Base-by-base conservation (phyloP, 106 monocot species). In the Platanthera zijinensis region DNA sequence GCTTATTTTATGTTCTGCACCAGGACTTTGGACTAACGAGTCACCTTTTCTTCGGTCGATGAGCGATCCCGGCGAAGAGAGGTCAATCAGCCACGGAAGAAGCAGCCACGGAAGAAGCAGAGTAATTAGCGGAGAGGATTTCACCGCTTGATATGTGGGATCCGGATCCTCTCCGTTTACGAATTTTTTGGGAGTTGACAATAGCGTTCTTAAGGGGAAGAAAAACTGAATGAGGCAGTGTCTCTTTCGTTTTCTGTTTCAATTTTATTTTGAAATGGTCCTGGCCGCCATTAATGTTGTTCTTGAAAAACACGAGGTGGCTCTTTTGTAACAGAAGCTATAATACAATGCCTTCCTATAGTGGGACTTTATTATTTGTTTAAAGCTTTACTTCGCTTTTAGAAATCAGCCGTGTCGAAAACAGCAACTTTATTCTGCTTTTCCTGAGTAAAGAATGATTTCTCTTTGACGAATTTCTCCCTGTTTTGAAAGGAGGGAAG, bases 11-110 rank as follows among this genome's bases (percentile, higher is more conserved):
- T 28, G 5, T 32, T 1, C 30, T 32, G 30, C 4, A 32, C 10
- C 46, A 46, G 45, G 78, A 17, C 9, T 61, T 50, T 18, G 57
- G 57, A 75, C 75, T 11, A 49, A 75, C 4, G 81, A 81, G n/a
- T 81, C 75, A 56, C 75, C 75, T 19, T 68, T 81, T 18, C 45
- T 76, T 53, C 64, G 81, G 56, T 81, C 75, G 2, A 75, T 47
- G 56, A 81, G 81, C 69, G 75, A 81, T 66, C 81, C 75, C 39
- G 54, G 66, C 48, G 56, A 18, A 48, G 70, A 70, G 10, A 70
- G 70, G 48, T 66, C 66, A 28, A 59, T 59, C 32, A 22, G n/a
- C n/a, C n/a, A n/a, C n/a, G n/a, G n/a, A n/a, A n/a, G n/a, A n/a
- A n/a, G n/a, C n/a, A n/a, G 22, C 9, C 22, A 22, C 8, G 62